Evolutionary conservation across 139 green algal genomes (phyloP), one percentile per base, ranked within the genome.

Genomic region (Pleodorina starrii): DNA sequence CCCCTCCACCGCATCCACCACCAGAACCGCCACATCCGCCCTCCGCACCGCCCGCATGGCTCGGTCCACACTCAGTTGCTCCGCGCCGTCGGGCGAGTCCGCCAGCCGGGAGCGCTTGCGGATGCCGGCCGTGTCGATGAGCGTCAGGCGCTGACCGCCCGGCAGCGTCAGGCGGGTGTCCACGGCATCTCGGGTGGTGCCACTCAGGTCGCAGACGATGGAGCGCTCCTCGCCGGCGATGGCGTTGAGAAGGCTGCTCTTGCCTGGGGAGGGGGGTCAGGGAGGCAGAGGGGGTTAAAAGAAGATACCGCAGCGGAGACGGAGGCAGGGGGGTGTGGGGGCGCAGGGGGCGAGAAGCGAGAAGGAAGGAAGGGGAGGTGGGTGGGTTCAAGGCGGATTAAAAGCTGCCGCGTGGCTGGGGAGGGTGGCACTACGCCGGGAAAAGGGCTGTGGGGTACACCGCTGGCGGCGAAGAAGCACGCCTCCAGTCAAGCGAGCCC

Each of bases 111-210:
- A 91, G 12, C 96, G 92, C 90, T 96, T 96, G 75, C 98, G 94
- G 85, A 99, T 98, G 66, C 98, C 98, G 2, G 98, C 98, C 16
- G 98, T 99, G 95, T 99, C 98, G 38, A 99, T 97, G 6, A 99
- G 93, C 85, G 78, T 96, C 54, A 98, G 96, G 80, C 90, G 84
- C 72, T 94, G 87, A 10, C 96, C 97, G 73, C 92, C 88, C 1
- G 93, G 93, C n/a, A 95, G 60, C 46, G 89, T 95, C 9, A 99
- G 72, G 0, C 95, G 87, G 2, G 94, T 97, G 92, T 99, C 98
- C 25, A 99, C 97, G 0, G 97, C 98, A 38, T 99, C 98, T 0
- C 97, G 91, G 0, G 98, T 99, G 2, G 98, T 99, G 87, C 98
- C 98, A 25, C 93, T 95, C 89, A 99, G 94, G 88, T 95, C 92